Percentiles rank a stretch among this genome's conserved stretches.
Evolutionary conservation across 352 stramenopile genomes (phyloP).

Genomic region (Phytophthora cajani): DNA sequence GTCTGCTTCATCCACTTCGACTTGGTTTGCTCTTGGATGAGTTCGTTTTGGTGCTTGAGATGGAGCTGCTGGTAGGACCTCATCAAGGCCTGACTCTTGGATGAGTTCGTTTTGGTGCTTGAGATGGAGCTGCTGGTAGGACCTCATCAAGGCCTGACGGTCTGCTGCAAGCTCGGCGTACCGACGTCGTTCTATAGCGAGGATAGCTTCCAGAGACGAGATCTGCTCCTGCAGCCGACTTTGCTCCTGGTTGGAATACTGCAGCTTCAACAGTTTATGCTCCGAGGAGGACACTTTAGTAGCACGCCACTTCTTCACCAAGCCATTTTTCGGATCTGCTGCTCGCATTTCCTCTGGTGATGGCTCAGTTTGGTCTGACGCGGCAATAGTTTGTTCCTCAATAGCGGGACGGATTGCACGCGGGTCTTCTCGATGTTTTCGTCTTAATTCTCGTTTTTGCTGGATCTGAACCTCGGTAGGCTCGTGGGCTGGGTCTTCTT

Average conservation of each 20-base stretch:
- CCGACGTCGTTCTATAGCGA: slow-evolving; percentile 38
- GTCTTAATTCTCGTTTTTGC: slow-evolving; percentile 30
- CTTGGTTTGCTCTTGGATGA: slow-evolving; percentile 50
- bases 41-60: slow-evolving; percentile 53
- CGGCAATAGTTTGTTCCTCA: neutral
- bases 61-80: slow-evolving; percentile 48
- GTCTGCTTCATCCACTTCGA: slow-evolving; percentile 49
- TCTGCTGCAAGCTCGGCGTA: slow-evolving; percentile 37
- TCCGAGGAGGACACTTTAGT: slow-evolving; percentile 23
- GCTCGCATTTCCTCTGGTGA: slow-evolving; percentile 2
- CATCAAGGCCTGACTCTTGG: slow-evolving; percentile 40
- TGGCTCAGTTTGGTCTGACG: slow-evolving; percentile 19
- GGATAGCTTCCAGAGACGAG: slow-evolving; percentile 28
- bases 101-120: slow-evolving; percentile 59
- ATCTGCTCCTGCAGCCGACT: slow-evolving; percentile 32
- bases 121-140: slow-evolving; percentile 47
- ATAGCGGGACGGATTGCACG: neutral
- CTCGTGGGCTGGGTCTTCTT: neutral
- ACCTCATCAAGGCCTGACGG: slow-evolving; percentile 37
- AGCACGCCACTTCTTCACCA: slow-evolving; percentile 4
- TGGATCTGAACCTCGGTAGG: slow-evolving; percentile 10
- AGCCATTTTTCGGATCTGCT: neutral
- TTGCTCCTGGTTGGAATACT: slow-evolving; percentile 38
- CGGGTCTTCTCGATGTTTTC: slow-evolving; percentile 40
- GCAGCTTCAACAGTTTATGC: slow-evolving; percentile 23